phyloP scores from a whole-genome alignment of 2,329 filamentous ascomycete genomes.

The Penicillium sp. region DNA sequence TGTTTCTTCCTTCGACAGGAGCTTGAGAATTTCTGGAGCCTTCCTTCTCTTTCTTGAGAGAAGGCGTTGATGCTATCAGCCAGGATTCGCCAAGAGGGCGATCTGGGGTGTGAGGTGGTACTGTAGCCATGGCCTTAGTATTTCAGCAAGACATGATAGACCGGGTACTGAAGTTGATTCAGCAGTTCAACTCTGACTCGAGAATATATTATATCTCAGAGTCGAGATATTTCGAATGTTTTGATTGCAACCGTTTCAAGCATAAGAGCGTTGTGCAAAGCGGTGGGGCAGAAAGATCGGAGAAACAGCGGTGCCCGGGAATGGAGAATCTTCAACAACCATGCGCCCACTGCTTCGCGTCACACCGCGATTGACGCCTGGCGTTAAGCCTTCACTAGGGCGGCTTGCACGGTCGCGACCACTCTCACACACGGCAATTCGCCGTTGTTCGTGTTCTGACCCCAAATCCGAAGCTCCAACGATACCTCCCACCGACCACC shows the following conservation, averaged over 20 bases:
- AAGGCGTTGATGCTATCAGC: constrained; percentile 32
- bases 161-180: too few species aligned
- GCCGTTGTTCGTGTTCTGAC: constrained; percentile 24
- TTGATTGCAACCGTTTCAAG: constrained; percentile 1
- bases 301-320: constrained; percentile 10
- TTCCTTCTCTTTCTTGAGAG: constrained; percentile 13
- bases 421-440: constrained; percentile 19
- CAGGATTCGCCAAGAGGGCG: constrained; percentile 37
- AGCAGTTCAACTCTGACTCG: not conserved
- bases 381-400: constrained; percentile 1
- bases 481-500: constrained; percentile 48
- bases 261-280: constrained; percentile 14
- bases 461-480: constrained; percentile 20
- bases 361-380: constrained; percentile 13
- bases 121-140: constrained; percentile 20
- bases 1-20: constrained; percentile 1
- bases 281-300: constrained; percentile 23
- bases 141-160: constrained; percentile 7
- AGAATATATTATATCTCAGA: too few species aligned
- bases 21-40: constrained; percentile 3
- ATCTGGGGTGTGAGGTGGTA: constrained; percentile 14
- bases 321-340: constrained; percentile 16
- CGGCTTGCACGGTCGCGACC: constrained; percentile 11
- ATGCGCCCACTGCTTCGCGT: constrained; percentile 24
- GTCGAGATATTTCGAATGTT: not conserved